Conservation (phyloP, 2,329 filamentous ascomycete genomes). For the Dactylella cylindrospora region DNA sequence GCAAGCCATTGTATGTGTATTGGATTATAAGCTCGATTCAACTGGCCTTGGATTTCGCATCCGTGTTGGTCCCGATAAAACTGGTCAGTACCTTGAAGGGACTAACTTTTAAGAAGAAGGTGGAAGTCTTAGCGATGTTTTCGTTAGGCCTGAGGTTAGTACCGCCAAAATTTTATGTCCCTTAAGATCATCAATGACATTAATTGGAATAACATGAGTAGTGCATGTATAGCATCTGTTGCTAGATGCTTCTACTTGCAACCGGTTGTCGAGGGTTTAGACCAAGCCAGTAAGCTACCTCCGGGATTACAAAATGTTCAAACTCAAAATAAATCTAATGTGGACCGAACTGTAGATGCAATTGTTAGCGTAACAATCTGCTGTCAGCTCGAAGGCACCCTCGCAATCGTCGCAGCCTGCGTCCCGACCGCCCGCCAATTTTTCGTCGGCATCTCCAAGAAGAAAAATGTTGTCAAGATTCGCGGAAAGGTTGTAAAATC, state of each 20-base stretch:
- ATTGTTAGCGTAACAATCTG: conserved; percentile 32
- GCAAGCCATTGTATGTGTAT: conserved; percentile 30
- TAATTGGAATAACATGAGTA: not conserved
- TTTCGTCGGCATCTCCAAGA: conserved; percentile 15
- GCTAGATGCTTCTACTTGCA: conserved; percentile 21
- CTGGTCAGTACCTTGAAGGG: conserved; percentile 9
- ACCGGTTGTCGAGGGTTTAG: conserved; percentile 24
- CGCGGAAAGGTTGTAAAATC: conserved; percentile 31
- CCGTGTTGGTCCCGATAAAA: conserved; percentile 16
- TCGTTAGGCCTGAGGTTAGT: conserved; percentile 28
- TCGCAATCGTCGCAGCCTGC: conserved; percentile 29
- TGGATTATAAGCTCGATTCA: conserved; percentile 31
- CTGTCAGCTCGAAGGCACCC: conserved; percentile 27
- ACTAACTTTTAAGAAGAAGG: conserved; percentile 17
- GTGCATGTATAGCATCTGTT: conserved; percentile 23
- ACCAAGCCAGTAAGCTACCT: conserved; percentile 15
- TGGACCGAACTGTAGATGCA: conserved; percentile 28
- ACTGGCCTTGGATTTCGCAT: conserved; percentile 31
- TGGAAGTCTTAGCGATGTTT: conserved; percentile 34
- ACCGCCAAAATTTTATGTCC: not conserved
- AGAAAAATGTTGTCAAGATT: conserved; percentile 10
- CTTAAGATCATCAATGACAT: not conserved
- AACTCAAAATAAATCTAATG: too few species aligned
- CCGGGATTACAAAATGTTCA: not conserved
- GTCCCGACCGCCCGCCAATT: conserved; percentile 26